Conservation (phyloP, 2,329 filamentous ascomycete species). For the Cercospora sp. region DNA sequence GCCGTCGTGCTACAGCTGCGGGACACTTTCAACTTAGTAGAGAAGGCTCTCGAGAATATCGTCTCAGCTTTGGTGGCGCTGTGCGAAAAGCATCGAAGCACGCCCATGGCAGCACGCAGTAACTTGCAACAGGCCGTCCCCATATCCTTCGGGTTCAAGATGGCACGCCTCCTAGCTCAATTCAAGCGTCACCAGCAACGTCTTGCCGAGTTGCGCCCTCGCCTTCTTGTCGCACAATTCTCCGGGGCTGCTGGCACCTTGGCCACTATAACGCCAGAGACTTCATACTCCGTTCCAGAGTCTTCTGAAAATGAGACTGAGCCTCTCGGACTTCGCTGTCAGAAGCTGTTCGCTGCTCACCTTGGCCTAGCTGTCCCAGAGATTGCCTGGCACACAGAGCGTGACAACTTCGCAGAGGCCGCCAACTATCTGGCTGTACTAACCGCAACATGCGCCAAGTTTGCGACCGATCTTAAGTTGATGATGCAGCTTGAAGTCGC, state of each 20-base stretch:
- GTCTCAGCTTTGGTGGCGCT: constrained; percentile 21
- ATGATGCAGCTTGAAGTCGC: constrained; percentile 37
- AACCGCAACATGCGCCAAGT: constrained; percentile 36
- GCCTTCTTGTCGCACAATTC: constrained; percentile 33
- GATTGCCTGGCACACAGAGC: constrained; percentile 38
- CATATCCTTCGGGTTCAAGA: constrained; percentile 37
- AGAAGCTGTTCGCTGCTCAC: constrained; percentile 27
- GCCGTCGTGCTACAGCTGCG: constrained; percentile 34
- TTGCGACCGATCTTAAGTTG: constrained; percentile 35
- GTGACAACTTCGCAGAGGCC: constrained; percentile 34
- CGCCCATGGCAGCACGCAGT: constrained; percentile 35
- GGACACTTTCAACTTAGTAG: constrained; percentile 31
- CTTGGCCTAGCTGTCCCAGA: constrained; percentile 30
- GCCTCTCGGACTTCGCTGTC: constrained; percentile 29
- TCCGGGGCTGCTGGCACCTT: constrained; percentile 36
- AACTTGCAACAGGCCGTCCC: constrained; percentile 37
- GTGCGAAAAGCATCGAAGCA: constrained; percentile 29
- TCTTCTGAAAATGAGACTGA: not conserved
- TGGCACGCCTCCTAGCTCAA: constrained; percentile 33
- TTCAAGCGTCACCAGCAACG: constrained; percentile 33
- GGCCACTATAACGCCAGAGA: constrained; percentile 30
- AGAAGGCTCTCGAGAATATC: constrained; percentile 25
- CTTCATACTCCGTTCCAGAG: constrained; percentile 16
- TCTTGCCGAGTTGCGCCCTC: constrained; percentile 27
- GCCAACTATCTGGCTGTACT: constrained; percentile 31